Evolutionary conservation across 164 flowering plant species (phyloP).

Genomic region (Cinnamomum chago): DNA sequence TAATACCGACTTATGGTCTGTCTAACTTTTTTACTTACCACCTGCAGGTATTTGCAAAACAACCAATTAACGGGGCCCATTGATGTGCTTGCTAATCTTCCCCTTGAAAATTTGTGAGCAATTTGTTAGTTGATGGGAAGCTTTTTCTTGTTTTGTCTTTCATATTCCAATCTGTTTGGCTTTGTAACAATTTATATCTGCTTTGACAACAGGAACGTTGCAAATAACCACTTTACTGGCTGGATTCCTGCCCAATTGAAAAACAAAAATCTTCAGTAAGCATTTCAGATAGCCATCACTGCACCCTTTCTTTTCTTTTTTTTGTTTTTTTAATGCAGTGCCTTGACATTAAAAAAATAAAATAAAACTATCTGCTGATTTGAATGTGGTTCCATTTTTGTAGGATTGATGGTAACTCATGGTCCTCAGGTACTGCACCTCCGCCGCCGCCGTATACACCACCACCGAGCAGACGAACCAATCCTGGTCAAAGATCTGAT

Average conservation of each 20-base stretch:
- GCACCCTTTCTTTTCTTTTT: too few relatives aligned
- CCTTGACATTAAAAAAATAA: too few relatives aligned
- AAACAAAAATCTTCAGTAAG: constrained; percentile 67
- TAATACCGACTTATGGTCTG: constrained; percentile 1
- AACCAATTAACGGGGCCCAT: constrained; percentile 83
- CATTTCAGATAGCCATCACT: constrained; percentile 5
- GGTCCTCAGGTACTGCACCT: constrained; percentile 77
- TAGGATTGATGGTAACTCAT: constrained; percentile 68
- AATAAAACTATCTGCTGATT: too few relatives aligned
- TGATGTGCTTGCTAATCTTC: constrained; percentile 75
- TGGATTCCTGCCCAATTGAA: constrained; percentile 74
- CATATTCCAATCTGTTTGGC: neutral
- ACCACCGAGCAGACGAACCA: constrained; percentile 25
- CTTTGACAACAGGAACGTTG: constrained; percentile 52
- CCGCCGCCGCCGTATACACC: constrained; percentile 94
- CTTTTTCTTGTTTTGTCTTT: neutral
- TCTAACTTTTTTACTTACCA: constrained; percentile 4
- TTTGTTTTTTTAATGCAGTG: too few relatives aligned
- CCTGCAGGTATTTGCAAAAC: constrained; percentile 76
- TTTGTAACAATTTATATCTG: neutral
- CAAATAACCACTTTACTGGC: constrained; percentile 77
- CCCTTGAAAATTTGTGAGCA: constrained; percentile 72
- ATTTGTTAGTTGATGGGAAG: constrained; percentile 7
- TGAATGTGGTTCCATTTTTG: constrained; percentile 12
- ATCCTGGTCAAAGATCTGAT: constrained; percentile 36